Evolutionary conservation across 176 grass and related monocot species (phyloP).

Genomic region (Avena atlantica): DNA sequence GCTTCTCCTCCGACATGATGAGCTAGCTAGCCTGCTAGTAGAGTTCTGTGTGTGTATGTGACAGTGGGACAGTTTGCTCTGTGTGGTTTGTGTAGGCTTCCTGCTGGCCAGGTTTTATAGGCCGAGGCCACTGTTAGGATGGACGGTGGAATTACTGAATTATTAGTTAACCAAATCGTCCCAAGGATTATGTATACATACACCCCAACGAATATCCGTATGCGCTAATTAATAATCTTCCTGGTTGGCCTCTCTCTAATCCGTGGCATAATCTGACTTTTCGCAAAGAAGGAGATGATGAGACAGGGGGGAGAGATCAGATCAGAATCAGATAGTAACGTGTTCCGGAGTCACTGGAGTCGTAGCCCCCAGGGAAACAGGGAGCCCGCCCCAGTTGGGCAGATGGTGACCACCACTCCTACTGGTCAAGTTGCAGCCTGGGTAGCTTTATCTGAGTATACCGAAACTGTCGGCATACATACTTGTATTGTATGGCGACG

Average conservation of each 20-base stretch:
- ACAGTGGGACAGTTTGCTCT: neutral
- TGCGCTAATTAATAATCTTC: neutral
- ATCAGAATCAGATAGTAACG: neutral
- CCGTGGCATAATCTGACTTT: neutral
- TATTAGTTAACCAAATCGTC: neutral
- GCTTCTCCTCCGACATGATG: conserved; percentile 72
- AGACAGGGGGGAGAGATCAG: neutral
- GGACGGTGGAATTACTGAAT: conserved; percentile 10
- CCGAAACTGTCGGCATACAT: neutral
- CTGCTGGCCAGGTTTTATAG: conserved; percentile 40
- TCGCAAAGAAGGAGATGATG: neutral
- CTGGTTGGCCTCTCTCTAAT: neutral
- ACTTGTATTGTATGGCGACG: neutral
- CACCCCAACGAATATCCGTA: neutral
- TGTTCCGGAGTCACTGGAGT: neutral
- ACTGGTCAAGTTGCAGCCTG: neutral
- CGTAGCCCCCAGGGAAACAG: neutral
- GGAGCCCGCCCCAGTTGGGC: neutral
- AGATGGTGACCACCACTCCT: neutral
- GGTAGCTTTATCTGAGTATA: neutral
- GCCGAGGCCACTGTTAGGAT: conserved; percentile 28
- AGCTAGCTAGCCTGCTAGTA: neutral
- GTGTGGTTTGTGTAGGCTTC: neutral
- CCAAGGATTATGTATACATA: neutral
- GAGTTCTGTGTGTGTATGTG: conserved; percentile 3